These are phyloP conservation scores for Zopfia rhizophila DNA, from an alignment of 2,329 filamentous ascomycete species.

Conservation along the genomic window DNA sequence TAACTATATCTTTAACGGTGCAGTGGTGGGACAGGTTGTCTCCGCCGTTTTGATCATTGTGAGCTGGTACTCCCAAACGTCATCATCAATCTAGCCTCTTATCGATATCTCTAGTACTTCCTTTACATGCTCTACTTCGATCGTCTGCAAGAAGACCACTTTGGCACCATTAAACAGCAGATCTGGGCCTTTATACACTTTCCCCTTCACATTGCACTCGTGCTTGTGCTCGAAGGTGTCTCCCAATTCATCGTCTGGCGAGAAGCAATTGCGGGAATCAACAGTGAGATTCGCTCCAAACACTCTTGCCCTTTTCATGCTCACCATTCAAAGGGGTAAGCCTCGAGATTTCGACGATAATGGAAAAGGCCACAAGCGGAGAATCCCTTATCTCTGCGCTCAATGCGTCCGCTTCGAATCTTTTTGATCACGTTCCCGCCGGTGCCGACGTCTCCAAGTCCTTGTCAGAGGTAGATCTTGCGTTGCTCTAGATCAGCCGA, in stretches of 20 bases:
- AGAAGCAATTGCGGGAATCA: no score
- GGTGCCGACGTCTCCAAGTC: no score
- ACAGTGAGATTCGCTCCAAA: no score
- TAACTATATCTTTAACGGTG: conserved; percentile 28
- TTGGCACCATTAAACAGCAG: conserved; percentile 65
- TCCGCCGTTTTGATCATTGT: conserved; percentile 29
- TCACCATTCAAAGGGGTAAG: no score
- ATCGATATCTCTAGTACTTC: conserved; percentile 49
- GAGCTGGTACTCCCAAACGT: neutral
- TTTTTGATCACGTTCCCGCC: no score
- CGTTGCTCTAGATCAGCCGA: no score
- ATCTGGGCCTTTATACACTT: conserved; percentile 67
- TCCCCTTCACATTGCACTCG: conserved; percentile 69
- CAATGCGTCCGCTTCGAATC: no score
- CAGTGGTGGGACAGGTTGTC: conserved; percentile 29
- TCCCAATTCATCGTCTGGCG: conserved; percentile 37
- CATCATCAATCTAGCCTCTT: neutral
- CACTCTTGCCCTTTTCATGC: no score
- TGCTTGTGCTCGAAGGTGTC: conserved; percentile 68
- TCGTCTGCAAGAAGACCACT: conserved; percentile 58
- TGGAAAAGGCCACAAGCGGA: no score
- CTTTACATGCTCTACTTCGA: conserved; percentile 71
- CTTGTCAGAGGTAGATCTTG: no score
- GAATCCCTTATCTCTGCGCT: no score
- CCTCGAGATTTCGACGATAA: no score